Percentiles rank a stretch among this genome's conserved stretches.
These are phyloP conservation scores for Cryptosporidium felis DNA, from an alignment of 169 alveolate species.

Conservation along the genomic window DNA sequence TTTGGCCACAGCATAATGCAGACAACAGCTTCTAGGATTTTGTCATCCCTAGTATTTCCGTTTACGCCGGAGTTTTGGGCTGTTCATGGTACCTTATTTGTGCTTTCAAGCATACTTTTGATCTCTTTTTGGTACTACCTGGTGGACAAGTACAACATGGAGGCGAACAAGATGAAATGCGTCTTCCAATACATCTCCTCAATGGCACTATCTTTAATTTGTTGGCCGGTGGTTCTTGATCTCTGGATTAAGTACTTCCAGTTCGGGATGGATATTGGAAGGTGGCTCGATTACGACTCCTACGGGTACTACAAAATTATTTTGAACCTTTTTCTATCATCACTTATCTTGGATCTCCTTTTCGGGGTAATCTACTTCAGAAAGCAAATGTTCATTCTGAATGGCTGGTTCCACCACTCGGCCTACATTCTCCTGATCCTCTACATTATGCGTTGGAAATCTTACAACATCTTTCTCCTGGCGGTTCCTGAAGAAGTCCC, in stretches of 20 bases:
- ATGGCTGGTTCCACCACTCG: slow-evolving; percentile 50
- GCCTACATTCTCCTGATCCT: slow-evolving; percentile 9
- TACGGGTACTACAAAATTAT: neutral
- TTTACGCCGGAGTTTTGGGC: slow-evolving; percentile 42
- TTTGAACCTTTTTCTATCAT: slow-evolving; percentile 1
- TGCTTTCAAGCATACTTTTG: neutral
- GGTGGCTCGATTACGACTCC: slow-evolving; percentile 19
- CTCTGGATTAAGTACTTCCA: slow-evolving; percentile 33
- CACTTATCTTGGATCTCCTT: slow-evolving; percentile 16
- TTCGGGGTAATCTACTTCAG: slow-evolving; percentile 32
- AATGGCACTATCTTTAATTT: neutral
- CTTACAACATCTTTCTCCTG: slow-evolving; percentile 21
- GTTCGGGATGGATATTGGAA: slow-evolving; percentile 2
- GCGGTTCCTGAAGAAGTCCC: slow-evolving; percentile 55
- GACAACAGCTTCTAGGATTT: neutral
- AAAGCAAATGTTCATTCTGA: slow-evolving; percentile 54
- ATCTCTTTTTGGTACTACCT: slow-evolving; percentile 21
- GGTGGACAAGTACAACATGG: neutral
- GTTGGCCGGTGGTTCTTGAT: slow-evolving; percentile 44
- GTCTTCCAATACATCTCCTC: slow-evolving; percentile 27
- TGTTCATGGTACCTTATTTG: neutral
- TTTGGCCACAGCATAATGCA: neutral
- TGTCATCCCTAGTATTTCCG: slow-evolving; percentile 12
- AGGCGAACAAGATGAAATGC: slow-evolving; percentile 37
- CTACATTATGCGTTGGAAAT: slow-evolving; percentile 11